phyloP scores from a whole-genome alignment of 331 rosid genomes.

The Acacia concinna region DNA sequence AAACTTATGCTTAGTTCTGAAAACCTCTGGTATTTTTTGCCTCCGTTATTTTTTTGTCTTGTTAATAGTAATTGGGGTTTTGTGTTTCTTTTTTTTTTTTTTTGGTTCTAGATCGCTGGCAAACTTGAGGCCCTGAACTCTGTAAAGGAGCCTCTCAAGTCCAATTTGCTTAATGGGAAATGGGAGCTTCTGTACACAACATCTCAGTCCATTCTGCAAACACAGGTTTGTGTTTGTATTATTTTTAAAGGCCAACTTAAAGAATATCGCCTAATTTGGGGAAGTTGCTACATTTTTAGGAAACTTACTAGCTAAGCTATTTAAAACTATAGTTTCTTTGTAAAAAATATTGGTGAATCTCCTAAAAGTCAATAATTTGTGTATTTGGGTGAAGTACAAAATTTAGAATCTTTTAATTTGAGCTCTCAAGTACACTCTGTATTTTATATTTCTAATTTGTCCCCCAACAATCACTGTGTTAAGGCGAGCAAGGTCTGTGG shows the following conservation, averaged over 20 bases:
- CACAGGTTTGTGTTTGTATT: constrained; percentile 34
- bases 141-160: constrained; percentile 72
- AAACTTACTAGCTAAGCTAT: neutral
- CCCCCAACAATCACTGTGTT: neutral
- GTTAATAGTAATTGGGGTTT: neutral
- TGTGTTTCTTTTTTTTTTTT: too few species aligned
- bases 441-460: neutral
- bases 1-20: neutral
- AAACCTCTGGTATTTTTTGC: neutral
- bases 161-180: constrained; percentile 77
- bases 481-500: neutral
- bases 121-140: constrained; percentile 66
- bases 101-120: constrained; percentile 45
- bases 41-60: neutral
- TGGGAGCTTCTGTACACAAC: constrained; percentile 95
- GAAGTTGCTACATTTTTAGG: neutral
- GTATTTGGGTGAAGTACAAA: neutral
- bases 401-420: neutral
- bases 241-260: too few species aligned
- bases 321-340: neutral
- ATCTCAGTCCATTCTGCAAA: constrained; percentile 72
- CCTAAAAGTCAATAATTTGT: neutral
- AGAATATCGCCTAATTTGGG: neutral
- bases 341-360: neutral
- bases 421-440: neutral